These are phyloP conservation scores for Fusarium solani-melongenae DNA, from an alignment of 2,329 filamentous ascomycete species.

Conservation along the genomic window DNA sequence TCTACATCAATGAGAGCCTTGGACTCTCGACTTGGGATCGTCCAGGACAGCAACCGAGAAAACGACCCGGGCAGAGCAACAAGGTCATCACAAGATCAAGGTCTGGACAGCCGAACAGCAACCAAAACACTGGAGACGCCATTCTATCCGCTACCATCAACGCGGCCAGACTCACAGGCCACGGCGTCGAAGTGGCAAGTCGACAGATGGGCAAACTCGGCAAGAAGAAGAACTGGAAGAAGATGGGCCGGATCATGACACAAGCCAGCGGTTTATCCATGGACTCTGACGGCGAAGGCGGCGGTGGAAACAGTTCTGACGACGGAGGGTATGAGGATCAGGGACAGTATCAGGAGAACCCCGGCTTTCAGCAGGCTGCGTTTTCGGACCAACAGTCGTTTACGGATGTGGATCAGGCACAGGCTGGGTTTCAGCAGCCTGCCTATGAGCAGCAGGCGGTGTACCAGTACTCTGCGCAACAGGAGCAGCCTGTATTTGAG, in stretches of 20 bases:
- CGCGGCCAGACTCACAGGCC: slow-evolving; percentile 31
- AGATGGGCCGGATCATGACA: slow-evolving; percentile 30
- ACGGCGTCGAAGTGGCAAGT: slow-evolving; percentile 30
- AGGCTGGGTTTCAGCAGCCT: slow-evolving; percentile 18
- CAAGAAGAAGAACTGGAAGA: slow-evolving; percentile 41
- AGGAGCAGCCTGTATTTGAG: slow-evolving; percentile 10
- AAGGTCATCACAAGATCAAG: slow-evolving; percentile 10
- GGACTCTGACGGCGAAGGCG: slow-evolving; percentile 16
- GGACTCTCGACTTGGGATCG: slow-evolving; percentile 43
- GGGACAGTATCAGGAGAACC: slow-evolving; percentile 20
- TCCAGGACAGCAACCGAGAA: slow-evolving; percentile 41
- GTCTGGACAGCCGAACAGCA: slow-evolving; percentile 6
- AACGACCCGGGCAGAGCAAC: slow-evolving; percentile 1
- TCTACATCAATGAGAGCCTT: slow-evolving; percentile 42
- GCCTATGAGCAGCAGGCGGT: slow-evolving; percentile 19
- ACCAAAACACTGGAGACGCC: slow-evolving; percentile 16
- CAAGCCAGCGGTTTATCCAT: slow-evolving; percentile 9
- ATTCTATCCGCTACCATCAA: slow-evolving; percentile 34
- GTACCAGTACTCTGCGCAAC: slow-evolving; percentile 12
- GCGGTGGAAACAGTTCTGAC: slow-evolving; percentile 8
- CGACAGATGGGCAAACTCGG: slow-evolving; percentile 42
- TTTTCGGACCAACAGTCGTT: slow-evolving; percentile 14
- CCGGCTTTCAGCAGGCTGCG: slow-evolving; percentile 16
- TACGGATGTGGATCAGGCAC: not conserved
- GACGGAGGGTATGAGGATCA: not conserved